phyloP scores from a whole-genome alignment of 768 basidiomycete genomes.

The Suillus lakei region DNA sequence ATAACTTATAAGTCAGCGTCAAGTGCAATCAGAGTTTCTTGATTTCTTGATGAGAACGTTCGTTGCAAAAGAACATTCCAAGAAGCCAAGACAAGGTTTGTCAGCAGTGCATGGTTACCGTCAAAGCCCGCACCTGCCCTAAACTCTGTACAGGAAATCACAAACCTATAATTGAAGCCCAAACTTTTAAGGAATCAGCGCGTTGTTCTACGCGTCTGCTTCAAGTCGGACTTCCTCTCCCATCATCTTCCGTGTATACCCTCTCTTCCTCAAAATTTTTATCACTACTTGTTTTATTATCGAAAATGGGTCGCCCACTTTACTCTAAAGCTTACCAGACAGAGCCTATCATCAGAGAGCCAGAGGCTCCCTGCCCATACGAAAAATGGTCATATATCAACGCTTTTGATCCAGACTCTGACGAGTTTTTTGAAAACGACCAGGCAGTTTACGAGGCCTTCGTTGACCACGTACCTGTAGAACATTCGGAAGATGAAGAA shows the following conservation, averaged over 20 bases:
- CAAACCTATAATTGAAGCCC: constrained; percentile 19
- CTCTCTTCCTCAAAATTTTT: constrained; percentile 5
- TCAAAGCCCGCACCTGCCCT: constrained; percentile 41
- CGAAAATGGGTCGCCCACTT: constrained; percentile 62
- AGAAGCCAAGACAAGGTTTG: background rate
- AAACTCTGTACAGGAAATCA: constrained; percentile 22
- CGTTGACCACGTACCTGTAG: constrained; percentile 44
- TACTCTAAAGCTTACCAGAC: constrained; percentile 51
- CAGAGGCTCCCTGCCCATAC: constrained; percentile 43
- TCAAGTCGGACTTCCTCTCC: background rate
- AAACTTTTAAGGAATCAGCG: constrained; percentile 2
- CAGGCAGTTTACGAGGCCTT: constrained; percentile 69
- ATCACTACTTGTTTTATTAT: constrained; percentile 33
- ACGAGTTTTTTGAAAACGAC: constrained; percentile 69
- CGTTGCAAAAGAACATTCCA: background rate
- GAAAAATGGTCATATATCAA: constrained; percentile 69
- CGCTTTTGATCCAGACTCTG: constrained; percentile 81
- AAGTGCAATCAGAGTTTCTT: background rate
- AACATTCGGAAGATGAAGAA: constrained; percentile 16
- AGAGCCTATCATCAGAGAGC: constrained; percentile 48
- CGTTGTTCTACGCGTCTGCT: constrained; percentile 7
- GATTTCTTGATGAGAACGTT: background rate
- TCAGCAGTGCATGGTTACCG: constrained; percentile 11
- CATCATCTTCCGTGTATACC: constrained; percentile 19
- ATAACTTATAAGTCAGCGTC: background rate